Percentiles rank a stretch among this genome's conserved stretches.
phyloP scores from a whole-genome alignment of 192 early-diverging fungal species.

The Coemansia sp. region DNA sequence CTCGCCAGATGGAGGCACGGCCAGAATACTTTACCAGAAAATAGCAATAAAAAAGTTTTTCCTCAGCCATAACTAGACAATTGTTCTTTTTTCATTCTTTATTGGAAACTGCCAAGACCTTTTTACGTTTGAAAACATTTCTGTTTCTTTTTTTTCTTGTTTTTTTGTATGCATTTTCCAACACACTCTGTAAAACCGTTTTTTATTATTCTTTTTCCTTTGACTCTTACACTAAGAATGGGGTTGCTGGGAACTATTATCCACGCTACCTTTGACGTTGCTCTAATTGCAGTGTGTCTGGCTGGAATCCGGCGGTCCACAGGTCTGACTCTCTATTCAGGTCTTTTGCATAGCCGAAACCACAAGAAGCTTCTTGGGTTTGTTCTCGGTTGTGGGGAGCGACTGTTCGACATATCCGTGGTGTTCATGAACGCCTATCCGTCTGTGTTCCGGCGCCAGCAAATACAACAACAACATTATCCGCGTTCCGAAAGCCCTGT shows the following conservation, averaged over 20 bases:
- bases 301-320: slow-evolving; percentile 54
- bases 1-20: slow-evolving; percentile 23
- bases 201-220: too few relatives aligned
- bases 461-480: slow-evolving; percentile 6
- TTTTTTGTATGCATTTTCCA: too few relatives aligned
- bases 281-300: slow-evolving; percentile 43
- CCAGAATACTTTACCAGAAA: slow-evolving; percentile 28
- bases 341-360: slow-evolving; percentile 31
- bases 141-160: too few relatives aligned
- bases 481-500: slow-evolving; percentile 16
- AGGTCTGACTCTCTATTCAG: slow-evolving; percentile 37
- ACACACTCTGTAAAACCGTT: too few relatives aligned
- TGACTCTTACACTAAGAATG: slow-evolving; percentile 18
- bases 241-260: slow-evolving; percentile 39
- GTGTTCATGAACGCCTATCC: slow-evolving; percentile 52
- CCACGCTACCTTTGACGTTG: slow-evolving; percentile 43
- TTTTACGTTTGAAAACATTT: neutral
- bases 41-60: neutral
- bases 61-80: too few relatives aligned
- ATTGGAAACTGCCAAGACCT: too few relatives aligned
- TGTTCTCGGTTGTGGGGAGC: slow-evolving; percentile 40
- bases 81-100: too few relatives aligned
- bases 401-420: slow-evolving; percentile 50
- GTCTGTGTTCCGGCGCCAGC: slow-evolving; percentile 39
- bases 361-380: slow-evolving; percentile 43